phyloP scores from a whole-genome alignment of 1,139 yeast genomes.

The Yamadazyma spencermartinsiae region DNA sequence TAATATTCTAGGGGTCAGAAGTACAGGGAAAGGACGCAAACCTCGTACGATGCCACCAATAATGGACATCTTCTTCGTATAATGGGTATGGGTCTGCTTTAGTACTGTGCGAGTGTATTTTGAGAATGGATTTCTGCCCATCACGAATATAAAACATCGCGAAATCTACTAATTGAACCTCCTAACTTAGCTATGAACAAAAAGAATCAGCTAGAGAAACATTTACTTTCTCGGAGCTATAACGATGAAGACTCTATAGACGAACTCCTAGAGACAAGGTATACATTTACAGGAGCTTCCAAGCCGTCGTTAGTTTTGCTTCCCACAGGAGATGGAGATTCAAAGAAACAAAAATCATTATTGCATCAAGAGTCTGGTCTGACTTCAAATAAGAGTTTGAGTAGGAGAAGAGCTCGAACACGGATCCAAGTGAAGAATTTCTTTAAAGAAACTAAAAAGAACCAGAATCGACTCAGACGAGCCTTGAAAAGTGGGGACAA shows the following conservation, averaged over 20 bases:
- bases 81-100: too few relatives aligned
- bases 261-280: slow-evolving; percentile 55
- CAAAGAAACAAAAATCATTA: slow-evolving; percentile 20
- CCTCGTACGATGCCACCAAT: too few relatives aligned
- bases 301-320: slow-evolving; percentile 51
- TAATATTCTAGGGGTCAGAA: too few relatives aligned
- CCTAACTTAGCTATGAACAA: slow-evolving; percentile 30
- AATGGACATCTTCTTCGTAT: too few relatives aligned
- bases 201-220: slow-evolving; percentile 47
- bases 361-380: slow-evolving; percentile 16
- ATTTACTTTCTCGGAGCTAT: slow-evolving; percentile 53
- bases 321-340: slow-evolving; percentile 35
- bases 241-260: slow-evolving; percentile 41
- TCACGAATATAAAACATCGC: too few relatives aligned
- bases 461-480: slow-evolving; percentile 39
- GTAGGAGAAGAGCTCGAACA: slow-evolving; percentile 31
- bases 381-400: slow-evolving; percentile 11
- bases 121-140: too few relatives aligned
- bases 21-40: too few relatives aligned
- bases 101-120: too few relatives aligned
- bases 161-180: too few relatives aligned
- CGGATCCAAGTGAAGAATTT: slow-evolving; percentile 48
- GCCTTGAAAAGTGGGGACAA: slow-evolving; percentile 22
- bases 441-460: slow-evolving; percentile 33
- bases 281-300: slow-evolving; percentile 57